These are phyloP conservation scores for Cyberlindnera petersonii DNA, from an alignment of 805 yeast genomes.

Conservation along the genomic window DNA sequence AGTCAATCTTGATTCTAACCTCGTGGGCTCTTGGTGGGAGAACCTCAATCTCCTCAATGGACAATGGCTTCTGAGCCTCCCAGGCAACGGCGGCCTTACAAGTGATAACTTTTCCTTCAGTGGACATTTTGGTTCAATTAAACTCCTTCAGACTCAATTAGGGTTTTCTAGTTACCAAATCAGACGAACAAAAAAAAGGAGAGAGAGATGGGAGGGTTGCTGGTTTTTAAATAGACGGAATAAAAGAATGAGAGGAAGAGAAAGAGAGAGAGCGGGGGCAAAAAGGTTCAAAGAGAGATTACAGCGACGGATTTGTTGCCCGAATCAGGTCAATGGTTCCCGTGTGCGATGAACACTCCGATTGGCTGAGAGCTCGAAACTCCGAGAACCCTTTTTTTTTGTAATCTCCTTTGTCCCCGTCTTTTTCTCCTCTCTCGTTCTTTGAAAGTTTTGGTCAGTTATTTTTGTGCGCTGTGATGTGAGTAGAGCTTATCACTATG, in stretches of 20 bases:
- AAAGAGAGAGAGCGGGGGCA: background rate
- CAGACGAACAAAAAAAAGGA: background rate
- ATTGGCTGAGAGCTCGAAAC: slow-evolving; percentile 7
- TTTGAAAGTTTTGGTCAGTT: too few species aligned
- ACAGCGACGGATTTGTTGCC: slow-evolving; percentile 1
- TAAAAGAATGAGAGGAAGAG: too few species aligned
- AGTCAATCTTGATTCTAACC: slow-evolving; percentile 81
- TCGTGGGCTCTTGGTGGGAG: slow-evolving; percentile 96
- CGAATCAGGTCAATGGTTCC: slow-evolving; percentile 5
- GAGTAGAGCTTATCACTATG: too few species aligned
- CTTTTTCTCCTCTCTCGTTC: background rate
- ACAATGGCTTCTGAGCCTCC: slow-evolving; percentile 83
- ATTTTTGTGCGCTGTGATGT: too few species aligned
- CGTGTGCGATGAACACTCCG: slow-evolving; percentile 11
- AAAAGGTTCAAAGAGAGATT: background rate
- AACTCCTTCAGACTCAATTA: too few species aligned
- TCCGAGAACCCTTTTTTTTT: background rate
- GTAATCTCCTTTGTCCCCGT: too few species aligned
- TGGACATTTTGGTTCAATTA: too few species aligned
- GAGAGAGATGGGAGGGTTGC: background rate
- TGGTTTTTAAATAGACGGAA: slow-evolving; percentile 2
- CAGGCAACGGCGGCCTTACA: slow-evolving; percentile 98
- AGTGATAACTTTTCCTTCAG: slow-evolving; percentile 46
- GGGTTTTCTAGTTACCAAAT: too few species aligned
- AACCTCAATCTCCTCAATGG: slow-evolving; percentile 85